phyloP scores from a whole-genome alignment of 495 filamentous ascomycete genomes.

The Beverwykella pulmonaria region DNA sequence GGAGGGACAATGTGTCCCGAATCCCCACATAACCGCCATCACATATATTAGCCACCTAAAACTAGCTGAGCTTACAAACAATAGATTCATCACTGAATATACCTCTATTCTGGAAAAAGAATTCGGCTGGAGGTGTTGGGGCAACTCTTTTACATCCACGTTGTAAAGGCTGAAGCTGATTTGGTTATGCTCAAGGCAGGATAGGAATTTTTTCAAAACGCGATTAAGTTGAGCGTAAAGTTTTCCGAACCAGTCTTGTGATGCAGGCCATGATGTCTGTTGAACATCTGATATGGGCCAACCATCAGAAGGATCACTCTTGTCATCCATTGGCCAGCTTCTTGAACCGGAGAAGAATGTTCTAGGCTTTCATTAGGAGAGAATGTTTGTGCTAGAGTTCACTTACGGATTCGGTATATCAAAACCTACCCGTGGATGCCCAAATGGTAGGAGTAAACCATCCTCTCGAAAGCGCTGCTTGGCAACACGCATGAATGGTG shows the following conservation, averaged over 20 bases:
- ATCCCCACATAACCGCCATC: neutral
- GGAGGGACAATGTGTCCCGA: neutral
- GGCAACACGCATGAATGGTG: constrained; percentile 26
- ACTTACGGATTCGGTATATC: constrained; percentile 44
- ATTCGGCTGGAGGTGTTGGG: neutral
- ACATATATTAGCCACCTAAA: neutral
- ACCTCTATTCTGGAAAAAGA: neutral
- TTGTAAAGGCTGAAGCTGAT: neutral
- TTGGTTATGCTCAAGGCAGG: neutral
- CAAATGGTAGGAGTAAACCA: constrained; percentile 43
- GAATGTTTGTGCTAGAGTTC: constrained; percentile 1
- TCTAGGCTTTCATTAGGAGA: constrained; percentile 26
- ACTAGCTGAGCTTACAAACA: neutral
- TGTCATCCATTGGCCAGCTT: constrained; percentile 40
- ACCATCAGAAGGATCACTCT: constrained; percentile 38
- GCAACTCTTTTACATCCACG: neutral
- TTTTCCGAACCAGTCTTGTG: constrained; percentile 41
- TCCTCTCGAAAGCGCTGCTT: constrained; percentile 33
- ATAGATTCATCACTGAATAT: neutral
- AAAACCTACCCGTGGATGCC: constrained; percentile 24
- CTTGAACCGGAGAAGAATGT: constrained; percentile 30
- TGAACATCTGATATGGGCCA: constrained; percentile 36
- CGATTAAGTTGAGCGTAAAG: constrained; percentile 37
- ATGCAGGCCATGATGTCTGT: constrained; percentile 9
- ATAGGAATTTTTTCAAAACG: neutral